Evolutionary conservation across 768 basidiomycete genomes (phyloP).

Genomic region (Xerocomellus chrysenteron): DNA sequence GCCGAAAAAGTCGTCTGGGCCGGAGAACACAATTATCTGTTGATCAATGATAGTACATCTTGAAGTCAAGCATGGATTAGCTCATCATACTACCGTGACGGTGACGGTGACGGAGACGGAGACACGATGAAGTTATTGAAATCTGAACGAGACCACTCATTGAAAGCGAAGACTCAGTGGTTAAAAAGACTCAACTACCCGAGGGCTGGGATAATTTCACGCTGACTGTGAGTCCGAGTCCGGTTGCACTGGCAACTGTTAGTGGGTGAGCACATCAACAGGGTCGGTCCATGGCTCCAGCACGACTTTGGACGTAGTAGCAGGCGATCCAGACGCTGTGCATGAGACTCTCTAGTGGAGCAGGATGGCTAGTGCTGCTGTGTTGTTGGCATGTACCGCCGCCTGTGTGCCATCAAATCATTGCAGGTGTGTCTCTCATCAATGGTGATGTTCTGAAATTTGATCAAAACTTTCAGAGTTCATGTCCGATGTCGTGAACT

Average conservation of each 20-base stretch:
- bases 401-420: slow-evolving; percentile 78
- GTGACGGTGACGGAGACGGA: too few species aligned
- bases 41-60: not conserved
- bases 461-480: slow-evolving; percentile 56
- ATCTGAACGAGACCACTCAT: slow-evolving; percentile 40
- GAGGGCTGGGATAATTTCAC: too few species aligned
- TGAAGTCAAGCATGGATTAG: not conserved
- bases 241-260: too few species aligned
- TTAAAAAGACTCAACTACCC: too few species aligned
- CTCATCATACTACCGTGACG: too few species aligned
- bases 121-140: too few species aligned
- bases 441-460: not conserved
- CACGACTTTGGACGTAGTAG: slow-evolving; percentile 42
- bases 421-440: slow-evolving; percentile 70
- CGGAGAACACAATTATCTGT: not conserved
- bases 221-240: too few species aligned
- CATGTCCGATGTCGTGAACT: slow-evolving; percentile 45
- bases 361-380: slow-evolving; percentile 84
- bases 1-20: not conserved
- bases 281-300: slow-evolving; percentile 46
- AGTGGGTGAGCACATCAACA: slow-evolving; percentile 54
- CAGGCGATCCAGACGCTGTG: slow-evolving; percentile 44
- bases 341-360: slow-evolving; percentile 99
- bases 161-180: slow-evolving; percentile 77
- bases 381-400: slow-evolving; percentile 85